Base-by-base conservation (phyloP, 805 yeast species). In the Barnettozyma pratensis region DNA sequence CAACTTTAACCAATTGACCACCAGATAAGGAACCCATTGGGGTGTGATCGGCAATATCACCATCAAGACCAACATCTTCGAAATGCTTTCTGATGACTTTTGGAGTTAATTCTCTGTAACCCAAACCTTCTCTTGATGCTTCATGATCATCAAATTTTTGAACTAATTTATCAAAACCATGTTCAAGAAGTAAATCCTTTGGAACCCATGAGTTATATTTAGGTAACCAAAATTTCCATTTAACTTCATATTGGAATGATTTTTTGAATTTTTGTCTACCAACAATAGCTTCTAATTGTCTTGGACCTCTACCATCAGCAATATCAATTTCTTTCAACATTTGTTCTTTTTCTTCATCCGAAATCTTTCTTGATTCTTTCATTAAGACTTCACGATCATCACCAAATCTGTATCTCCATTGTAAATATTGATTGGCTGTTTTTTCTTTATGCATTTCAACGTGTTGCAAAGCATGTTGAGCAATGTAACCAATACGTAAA, bases 141-240 rank as follows among this genome's bases (percentile, higher is more conserved):
- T 94, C 99, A 72, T 91, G 96, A 77, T 94, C 97, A 74, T 92
- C 99, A 59, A 94, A 96, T 68, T 87, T 92, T 71, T 92, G 96
- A 55, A 92, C 95, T 64, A 94, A 73, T 75, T 89, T 90, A 53
- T 80, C 85, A 64, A 90, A 90, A 51, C 98, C 96, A 64, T 87
- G 81, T 68, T 83, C 92, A 39, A 88, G 62, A 54, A 92, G 75
- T 35, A 74, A 72, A 52, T 92, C 99, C 61, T 85, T 84, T 40
- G 97, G 80, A 63, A 94, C 87, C 95, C 96, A 88, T 31, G 96
- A 80, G 72, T 92, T 92, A 74, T 82, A 88, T 69, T 85, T 91
- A 55, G 98, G 98, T 63, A 87, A 75, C 87, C 92, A 91, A 58
- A 69, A 79, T 63, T 80, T 80, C 99, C 99, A 94, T 72, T 92